Evolutionary conservation across 352 stramenopile species (phyloP).

Genomic region (Phytophthora pinifolia): DNA sequence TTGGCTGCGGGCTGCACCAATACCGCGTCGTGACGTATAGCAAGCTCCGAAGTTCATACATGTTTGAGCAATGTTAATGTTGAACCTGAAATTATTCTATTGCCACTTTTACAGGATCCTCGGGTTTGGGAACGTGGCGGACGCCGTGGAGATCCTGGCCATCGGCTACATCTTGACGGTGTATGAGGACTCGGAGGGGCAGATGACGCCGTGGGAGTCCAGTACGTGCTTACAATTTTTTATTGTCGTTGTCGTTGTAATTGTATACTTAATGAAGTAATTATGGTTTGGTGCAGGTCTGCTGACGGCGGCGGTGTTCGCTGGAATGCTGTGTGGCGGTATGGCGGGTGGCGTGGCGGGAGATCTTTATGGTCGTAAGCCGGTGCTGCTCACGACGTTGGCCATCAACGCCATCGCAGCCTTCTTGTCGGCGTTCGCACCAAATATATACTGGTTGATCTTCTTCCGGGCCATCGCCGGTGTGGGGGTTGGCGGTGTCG

Average conservation of each 20-base stretch:
- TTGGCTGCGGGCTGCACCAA: slow-evolving; percentile 77
- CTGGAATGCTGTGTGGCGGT: slow-evolving; percentile 86
- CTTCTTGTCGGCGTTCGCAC: slow-evolving; percentile 73
- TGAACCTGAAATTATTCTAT: slow-evolving; percentile 42
- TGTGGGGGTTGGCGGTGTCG: slow-evolving; percentile 83
- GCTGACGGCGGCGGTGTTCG: slow-evolving; percentile 88
- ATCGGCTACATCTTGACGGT: slow-evolving; percentile 90
- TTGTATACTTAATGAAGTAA: background rate
- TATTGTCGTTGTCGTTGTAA: slow-evolving; percentile 8
- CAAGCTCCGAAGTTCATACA: slow-evolving; percentile 21
- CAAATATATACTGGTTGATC: slow-evolving; percentile 73
- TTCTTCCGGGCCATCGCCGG: slow-evolving; percentile 70
- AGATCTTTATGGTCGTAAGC: slow-evolving; percentile 84
- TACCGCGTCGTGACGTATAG: slow-evolving; percentile 65
- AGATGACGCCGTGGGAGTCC: slow-evolving; percentile 71
- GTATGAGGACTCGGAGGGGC: slow-evolving; percentile 64
- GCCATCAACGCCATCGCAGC: slow-evolving; percentile 76
- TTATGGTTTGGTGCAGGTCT: slow-evolving; percentile 50
- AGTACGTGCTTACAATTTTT: slow-evolving; percentile 38
- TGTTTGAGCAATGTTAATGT: slow-evolving; percentile 3
- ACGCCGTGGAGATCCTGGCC: slow-evolving; percentile 90
- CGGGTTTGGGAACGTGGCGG: slow-evolving; percentile 83
- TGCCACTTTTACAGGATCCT: slow-evolving; percentile 60
- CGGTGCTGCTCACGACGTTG: slow-evolving; percentile 74
- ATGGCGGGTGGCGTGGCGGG: slow-evolving; percentile 71